Evolutionary conservation across 2,329 filamentous ascomycete species (phyloP).

Genomic region (Penicillium sp.): DNA sequence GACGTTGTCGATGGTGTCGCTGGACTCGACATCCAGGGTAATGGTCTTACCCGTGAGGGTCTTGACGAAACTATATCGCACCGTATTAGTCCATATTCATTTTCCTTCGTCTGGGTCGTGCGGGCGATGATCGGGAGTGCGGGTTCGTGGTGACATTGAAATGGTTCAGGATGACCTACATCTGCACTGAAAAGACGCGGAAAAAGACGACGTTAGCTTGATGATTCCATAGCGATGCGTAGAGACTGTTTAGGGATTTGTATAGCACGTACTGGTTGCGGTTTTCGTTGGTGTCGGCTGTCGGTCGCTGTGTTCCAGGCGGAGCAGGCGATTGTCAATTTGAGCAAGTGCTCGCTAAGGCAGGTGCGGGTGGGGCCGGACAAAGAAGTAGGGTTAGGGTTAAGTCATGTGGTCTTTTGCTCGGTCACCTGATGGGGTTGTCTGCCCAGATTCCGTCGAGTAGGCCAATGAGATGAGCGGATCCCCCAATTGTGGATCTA

Average conservation of each 20-base stretch:
- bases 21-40: constrained; percentile 98
- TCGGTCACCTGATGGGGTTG: no score
- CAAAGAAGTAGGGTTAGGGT: no score
- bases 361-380: constrained; percentile 30
- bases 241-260: constrained; percentile 12
- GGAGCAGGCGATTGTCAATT: constrained; percentile 39
- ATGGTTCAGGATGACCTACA: constrained; percentile 62
- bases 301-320: constrained; percentile 42
- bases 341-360: constrained; percentile 47
- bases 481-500: no score
- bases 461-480: no score
- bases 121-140: constrained; percentile 19
- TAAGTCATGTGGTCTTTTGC: no score
- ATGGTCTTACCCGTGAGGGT: constrained; percentile 99
- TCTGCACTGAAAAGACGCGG: constrained; percentile 70
- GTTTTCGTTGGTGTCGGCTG: constrained; percentile 47
- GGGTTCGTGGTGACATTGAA: constrained; percentile 28
- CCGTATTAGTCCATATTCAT: constrained; percentile 26
- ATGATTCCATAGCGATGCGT: constrained; percentile 16
- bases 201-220: constrained; percentile 51
- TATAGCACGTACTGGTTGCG: constrained; percentile 48
- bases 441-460: no score
- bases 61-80: constrained; percentile 86
- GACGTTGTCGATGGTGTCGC: constrained; percentile 99
- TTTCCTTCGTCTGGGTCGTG: constrained; percentile 18